Percentiles rank a stretch among this genome's conserved stretches.
Evolutionary conservation across 192 early-diverging fungal species (phyloP).

Genomic region (Podila minutissima): DNA sequence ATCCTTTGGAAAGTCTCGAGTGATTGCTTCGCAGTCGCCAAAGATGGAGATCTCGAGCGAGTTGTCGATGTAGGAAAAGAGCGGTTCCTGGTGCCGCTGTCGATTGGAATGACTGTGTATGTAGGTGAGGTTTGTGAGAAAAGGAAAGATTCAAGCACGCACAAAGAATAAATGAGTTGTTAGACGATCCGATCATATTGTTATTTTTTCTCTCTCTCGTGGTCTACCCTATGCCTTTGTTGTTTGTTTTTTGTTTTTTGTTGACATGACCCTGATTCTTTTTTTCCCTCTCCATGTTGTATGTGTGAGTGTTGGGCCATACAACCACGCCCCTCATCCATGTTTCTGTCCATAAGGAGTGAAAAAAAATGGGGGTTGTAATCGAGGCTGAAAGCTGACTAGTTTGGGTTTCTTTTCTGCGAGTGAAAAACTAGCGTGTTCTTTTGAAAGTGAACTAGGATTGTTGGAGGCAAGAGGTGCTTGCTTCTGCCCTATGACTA

Average conservation of each 20-base stretch:
- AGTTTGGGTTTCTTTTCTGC: no score
- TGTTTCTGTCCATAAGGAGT: no score
- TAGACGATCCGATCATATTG: background rate
- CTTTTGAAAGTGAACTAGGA: no score
- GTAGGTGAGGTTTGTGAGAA: background rate
- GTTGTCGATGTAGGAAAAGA: conserved; percentile 79
- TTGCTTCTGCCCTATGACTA: no score
- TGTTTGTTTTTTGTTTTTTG: background rate
- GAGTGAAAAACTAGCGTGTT: no score
- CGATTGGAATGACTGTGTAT: conserved; percentile 12
- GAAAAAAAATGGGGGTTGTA: no score
- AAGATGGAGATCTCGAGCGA: conserved; percentile 76
- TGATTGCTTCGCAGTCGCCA: conserved; percentile 63
- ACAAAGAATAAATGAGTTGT: background rate
- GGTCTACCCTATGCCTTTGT: background rate
- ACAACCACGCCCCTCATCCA: no score
- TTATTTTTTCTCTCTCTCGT: background rate
- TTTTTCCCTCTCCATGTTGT: no score
- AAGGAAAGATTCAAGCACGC: background rate
- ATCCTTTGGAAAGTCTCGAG: conserved; percentile 57
- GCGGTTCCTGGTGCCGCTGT: conserved; percentile 35
- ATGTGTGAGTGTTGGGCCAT: no score
- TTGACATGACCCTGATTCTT: background rate
- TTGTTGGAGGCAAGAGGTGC: no score
- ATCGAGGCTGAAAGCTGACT: no score